These are phyloP conservation scores for Lachnum nothofagi DNA, from an alignment of 2,329 filamentous ascomycete genomes.

Conservation along the genomic window DNA sequence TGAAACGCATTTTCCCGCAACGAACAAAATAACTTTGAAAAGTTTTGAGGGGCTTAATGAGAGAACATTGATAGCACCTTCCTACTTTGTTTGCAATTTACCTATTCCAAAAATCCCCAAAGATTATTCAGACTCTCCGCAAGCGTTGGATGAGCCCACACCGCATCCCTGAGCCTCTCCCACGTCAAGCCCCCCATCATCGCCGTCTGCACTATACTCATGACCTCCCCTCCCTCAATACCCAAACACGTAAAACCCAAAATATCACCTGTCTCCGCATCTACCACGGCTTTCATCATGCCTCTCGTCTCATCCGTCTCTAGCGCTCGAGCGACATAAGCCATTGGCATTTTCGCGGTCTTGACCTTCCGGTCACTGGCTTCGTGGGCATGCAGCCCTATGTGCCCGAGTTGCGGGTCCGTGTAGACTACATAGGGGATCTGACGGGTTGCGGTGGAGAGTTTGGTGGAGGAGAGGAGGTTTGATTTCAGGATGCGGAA, in stretches of 20 bases:
- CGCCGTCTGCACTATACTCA: slow-evolving; percentile 49
- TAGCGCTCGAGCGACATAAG: slow-evolving; percentile 45
- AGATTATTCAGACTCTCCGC: slow-evolving; percentile 49
- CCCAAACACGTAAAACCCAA: slow-evolving; percentile 49
- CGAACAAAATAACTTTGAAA: too few relatives aligned
- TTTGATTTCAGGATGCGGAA: slow-evolving; percentile 47
- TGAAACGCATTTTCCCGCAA: too few relatives aligned
- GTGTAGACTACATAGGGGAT: slow-evolving; percentile 49
- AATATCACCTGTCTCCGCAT: slow-evolving; percentile 44
- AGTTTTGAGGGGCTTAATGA: too few relatives aligned
- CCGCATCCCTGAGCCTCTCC: slow-evolving; percentile 41
- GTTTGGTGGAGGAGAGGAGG: slow-evolving; percentile 32
- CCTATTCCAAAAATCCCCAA: slow-evolving; percentile 40
- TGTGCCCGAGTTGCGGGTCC: slow-evolving; percentile 49
- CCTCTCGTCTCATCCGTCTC: slow-evolving; percentile 49
- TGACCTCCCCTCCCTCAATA: slow-evolving; percentile 48
- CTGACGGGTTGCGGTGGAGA: slow-evolving; percentile 29
- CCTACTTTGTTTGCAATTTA: too few relatives aligned
- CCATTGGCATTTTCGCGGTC: slow-evolving; percentile 48
- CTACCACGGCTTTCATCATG: slow-evolving; percentile 48
- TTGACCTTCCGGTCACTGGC: slow-evolving; percentile 35
- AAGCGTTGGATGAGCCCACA: slow-evolving; percentile 47
- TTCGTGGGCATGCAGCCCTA: slow-evolving; percentile 44
- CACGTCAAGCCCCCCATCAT: slow-evolving; percentile 46
- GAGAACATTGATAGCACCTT: too few relatives aligned